A percentile compares a stretch with the other conserved stretches of the same genome.
These are phyloP conservation scores for Pyrenophora teres DNA, from an alignment of 2,329 filamentous ascomycete genomes.

Conservation along the genomic window DNA sequence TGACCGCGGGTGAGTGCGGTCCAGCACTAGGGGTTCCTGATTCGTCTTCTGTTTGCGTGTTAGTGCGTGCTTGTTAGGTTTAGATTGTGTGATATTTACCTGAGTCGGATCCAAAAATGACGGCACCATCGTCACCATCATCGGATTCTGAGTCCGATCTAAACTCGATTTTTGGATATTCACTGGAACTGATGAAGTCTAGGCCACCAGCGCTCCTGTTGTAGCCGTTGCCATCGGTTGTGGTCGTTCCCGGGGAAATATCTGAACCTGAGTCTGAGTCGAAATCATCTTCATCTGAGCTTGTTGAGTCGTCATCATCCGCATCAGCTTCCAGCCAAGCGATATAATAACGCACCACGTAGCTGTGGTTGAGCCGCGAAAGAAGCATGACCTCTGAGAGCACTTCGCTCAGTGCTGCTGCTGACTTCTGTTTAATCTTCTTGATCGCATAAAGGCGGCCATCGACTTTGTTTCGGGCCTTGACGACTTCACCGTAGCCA, in stretches of 20 bases:
- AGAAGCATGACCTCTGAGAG: constrained; percentile 84
- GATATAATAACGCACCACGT: constrained; percentile 87
- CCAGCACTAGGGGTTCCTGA: constrained; percentile 43
- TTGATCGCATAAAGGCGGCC: constrained; percentile 95
- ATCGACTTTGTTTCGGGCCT: constrained; percentile 91
- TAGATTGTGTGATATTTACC: constrained; percentile 20
- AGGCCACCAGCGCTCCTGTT: constrained; percentile 73
- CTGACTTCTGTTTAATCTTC: constrained; percentile 85
- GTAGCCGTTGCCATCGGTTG: constrained; percentile 58
- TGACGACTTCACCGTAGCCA: constrained; percentile 94
- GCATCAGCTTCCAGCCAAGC: constrained; percentile 82
- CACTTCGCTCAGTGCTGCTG: constrained; percentile 75
- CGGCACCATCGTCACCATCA: constrained; percentile 40
- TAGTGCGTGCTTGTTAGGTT: constrained; percentile 4
- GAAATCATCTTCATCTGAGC: constrained; percentile 16
- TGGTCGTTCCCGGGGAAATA: constrained; percentile 30
- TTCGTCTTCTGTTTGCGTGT: constrained; percentile 50
- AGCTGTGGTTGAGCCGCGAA: constrained; percentile 90
- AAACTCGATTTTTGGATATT: constrained; percentile 77
- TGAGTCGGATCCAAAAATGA: constrained; percentile 48
- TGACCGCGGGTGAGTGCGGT: constrained; percentile 42
- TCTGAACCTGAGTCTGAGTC: constrained; percentile 34
- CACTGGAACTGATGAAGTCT: constrained; percentile 91
- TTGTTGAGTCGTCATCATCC: constrained; percentile 30
- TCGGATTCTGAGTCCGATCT: constrained; percentile 62